A percentile compares a stretch with the other conserved stretches of the same genome.
Conservation (phyloP, 768 basidiomycete genomes). For the Dictyophora rubrovolvata region DNA sequence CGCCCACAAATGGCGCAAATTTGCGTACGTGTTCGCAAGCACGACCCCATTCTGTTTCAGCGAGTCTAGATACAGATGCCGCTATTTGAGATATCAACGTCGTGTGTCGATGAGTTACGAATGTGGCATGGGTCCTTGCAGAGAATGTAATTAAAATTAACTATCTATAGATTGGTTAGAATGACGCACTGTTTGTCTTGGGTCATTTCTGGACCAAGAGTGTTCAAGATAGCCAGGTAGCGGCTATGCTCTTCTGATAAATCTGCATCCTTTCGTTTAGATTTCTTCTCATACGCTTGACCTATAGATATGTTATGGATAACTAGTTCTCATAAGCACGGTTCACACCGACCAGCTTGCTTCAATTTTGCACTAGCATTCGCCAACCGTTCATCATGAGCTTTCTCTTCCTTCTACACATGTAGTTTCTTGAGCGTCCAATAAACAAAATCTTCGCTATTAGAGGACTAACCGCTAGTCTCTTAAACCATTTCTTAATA, state of each 20-base stretch:
- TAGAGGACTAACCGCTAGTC: slow-evolving; percentile 47
- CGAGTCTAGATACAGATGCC: slow-evolving; percentile 56
- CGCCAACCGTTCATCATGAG: slow-evolving; percentile 61
- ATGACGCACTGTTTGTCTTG: slow-evolving; percentile 65
- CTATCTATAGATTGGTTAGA: neutral
- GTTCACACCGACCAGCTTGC: slow-evolving; percentile 49
- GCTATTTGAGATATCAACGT: slow-evolving; percentile 51
- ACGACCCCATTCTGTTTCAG: slow-evolving; percentile 69
- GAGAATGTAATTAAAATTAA: neutral
- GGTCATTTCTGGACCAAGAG: slow-evolving; percentile 66
- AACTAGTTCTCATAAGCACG: neutral
- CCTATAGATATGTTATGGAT: slow-evolving; percentile 32
- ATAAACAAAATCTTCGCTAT: neutral
- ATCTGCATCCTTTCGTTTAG: slow-evolving; percentile 60
- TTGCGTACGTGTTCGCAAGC: slow-evolving; percentile 63
- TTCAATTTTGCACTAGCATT: slow-evolving; percentile 65
- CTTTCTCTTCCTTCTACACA: slow-evolving; percentile 66
- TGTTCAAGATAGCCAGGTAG: slow-evolving; percentile 64
- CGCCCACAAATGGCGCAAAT: slow-evolving; percentile 55
- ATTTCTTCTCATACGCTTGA: slow-evolving; percentile 67
- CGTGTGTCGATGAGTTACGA: slow-evolving; percentile 52
- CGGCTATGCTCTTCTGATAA: slow-evolving; percentile 65
- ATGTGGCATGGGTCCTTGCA: slow-evolving; percentile 54
- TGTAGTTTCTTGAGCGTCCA: neutral
- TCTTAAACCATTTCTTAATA: slow-evolving; percentile 83